These are phyloP conservation scores for Daldinia caldariorum DNA, from an alignment of 495 filamentous ascomycete species.

Conservation along the genomic window DNA sequence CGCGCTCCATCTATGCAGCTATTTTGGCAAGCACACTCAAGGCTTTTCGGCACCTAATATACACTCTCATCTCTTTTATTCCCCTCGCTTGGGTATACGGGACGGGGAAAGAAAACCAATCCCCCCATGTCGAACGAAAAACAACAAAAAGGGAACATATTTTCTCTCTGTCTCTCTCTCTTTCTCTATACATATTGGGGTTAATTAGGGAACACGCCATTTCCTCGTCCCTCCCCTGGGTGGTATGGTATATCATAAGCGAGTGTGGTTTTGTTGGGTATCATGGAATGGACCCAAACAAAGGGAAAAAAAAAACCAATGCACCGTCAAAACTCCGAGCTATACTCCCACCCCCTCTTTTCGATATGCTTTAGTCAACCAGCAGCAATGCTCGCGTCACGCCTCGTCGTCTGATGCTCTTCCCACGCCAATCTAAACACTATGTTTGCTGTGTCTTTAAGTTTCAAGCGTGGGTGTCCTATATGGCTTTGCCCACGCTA, in stretches of 20 bases:
- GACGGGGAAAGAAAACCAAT: constrained; percentile 8
- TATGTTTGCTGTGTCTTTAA: background rate
- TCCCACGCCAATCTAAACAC: background rate
- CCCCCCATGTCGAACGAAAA: constrained; percentile 11
- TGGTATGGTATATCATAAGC: constrained; percentile 43
- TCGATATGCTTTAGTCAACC: constrained; percentile 32
- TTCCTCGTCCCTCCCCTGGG: constrained; percentile 13
- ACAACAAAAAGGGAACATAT: background rate
- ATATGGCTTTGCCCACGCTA: constrained; percentile 57
- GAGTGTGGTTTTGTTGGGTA: constrained; percentile 35
- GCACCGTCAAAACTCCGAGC: constrained; percentile 32
- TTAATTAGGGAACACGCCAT: constrained; percentile 1
- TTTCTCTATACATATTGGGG: constrained; percentile 9
- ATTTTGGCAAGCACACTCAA: background rate
- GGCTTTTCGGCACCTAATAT: background rate
- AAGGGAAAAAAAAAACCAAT: constrained; percentile 36
- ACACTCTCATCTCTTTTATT: background rate
- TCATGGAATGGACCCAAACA: constrained; percentile 24
- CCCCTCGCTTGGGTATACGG: constrained; percentile 33
- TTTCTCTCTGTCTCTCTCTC: background rate
- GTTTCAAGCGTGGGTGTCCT: background rate
- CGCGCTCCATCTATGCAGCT: background rate
- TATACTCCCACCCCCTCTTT: constrained; percentile 18
- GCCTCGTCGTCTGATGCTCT: constrained; percentile 20
- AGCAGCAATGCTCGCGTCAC: constrained; percentile 25